Conservation (phyloP, 2,329 filamentous ascomycete genomes). For the Trichoderma simmonsii region DNA sequence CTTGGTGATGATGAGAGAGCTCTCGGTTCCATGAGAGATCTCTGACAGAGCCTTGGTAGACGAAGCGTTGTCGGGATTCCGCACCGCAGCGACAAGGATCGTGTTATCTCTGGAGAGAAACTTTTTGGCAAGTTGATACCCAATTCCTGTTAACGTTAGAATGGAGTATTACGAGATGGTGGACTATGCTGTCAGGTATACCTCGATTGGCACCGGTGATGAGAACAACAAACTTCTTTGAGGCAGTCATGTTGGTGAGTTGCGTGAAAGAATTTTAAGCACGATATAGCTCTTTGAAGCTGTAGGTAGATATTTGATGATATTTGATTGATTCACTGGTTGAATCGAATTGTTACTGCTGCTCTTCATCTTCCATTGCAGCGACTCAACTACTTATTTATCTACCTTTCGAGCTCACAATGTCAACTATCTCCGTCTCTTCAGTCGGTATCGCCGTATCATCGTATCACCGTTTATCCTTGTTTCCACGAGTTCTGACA, state of each 20-base stretch:
- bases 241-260: neutral
- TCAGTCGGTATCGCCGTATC: neutral
- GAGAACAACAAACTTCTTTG: neutral
- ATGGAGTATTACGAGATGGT: neutral
- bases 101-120: neutral
- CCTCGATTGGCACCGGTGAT: conserved; percentile 8
- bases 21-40: neutral
- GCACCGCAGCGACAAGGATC: neutral
- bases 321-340: neutral
- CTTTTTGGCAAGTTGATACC: neutral
- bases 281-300: neutral
- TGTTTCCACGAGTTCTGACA: neutral
- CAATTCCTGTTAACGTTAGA: neutral
- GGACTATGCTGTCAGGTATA: neutral
- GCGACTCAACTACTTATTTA: neutral
- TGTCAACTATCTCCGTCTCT: neutral
- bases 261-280: neutral
- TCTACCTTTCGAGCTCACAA: neutral
- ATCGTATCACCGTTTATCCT: neutral
- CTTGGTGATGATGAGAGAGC: neutral
- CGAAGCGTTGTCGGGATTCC: neutral
- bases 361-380: neutral
- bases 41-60: neutral
- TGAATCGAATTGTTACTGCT: neutral
- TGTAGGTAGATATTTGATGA: neutral